These are phyloP conservation scores for Tillandsia fasciculata DNA, from an alignment of 176 grass and related monocot species.

Conservation along the genomic window DNA sequence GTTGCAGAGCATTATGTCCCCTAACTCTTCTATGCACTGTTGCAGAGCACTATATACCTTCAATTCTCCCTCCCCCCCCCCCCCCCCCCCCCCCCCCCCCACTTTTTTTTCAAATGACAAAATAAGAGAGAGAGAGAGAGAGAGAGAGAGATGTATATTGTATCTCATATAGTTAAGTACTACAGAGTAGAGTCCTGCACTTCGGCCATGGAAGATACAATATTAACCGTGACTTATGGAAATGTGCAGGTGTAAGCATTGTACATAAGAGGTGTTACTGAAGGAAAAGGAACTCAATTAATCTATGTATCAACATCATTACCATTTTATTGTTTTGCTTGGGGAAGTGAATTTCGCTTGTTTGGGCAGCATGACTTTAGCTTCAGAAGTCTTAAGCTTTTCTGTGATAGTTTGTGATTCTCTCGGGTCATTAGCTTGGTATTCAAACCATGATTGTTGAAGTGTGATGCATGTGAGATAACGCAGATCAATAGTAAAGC, in stretches of 20 bases:
- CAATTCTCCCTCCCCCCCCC: neutral
- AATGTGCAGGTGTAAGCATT: constrained; percentile 21
- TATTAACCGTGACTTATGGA: constrained; percentile 24
- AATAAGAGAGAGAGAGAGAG: constrained; percentile 17
- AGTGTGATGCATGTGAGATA: no score
- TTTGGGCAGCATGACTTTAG: no score
- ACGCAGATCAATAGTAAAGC: neutral
- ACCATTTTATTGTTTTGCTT: no score
- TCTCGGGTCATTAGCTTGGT: no score
- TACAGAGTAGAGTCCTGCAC: constrained; percentile 32
- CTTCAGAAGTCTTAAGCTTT: no score
- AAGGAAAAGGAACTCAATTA: neutral
- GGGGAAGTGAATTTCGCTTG: no score
- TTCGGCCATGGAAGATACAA: constrained; percentile 28
- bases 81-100: neutral
- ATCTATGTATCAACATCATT: no score
- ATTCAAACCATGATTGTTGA: no score
- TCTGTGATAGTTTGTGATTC: no score
- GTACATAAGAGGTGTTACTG: constrained; percentile 1
- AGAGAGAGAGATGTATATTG: constrained; percentile 40
- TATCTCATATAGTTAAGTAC: constrained; percentile 34
- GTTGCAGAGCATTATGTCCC: neutral
- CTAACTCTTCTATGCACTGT: neutral
- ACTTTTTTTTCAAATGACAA: neutral
- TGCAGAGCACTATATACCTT: neutral